Conservation (phyloP, 257 asterid species). For the Solanum microdontum region DNA sequence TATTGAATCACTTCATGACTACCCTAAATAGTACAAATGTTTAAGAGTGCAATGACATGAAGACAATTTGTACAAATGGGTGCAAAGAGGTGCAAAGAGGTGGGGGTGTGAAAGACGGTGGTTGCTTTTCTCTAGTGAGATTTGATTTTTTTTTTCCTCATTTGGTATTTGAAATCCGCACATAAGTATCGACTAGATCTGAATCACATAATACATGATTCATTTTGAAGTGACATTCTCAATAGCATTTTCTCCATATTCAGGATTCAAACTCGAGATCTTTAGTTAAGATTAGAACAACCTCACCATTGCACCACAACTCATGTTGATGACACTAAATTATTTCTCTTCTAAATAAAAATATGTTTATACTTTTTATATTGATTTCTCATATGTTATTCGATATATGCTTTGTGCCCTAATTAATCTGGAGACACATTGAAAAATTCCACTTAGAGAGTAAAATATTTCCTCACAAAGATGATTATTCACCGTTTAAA, state of each 20-base stretch:
- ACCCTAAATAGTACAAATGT: too few relatives aligned
- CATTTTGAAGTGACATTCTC: too few relatives aligned
- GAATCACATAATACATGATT: too few relatives aligned
- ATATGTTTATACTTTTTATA: too few relatives aligned
- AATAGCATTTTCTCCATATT: too few relatives aligned
- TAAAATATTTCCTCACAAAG: too few relatives aligned
- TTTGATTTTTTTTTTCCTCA: too few relatives aligned
- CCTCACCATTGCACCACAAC: background rate
- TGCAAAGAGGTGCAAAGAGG: background rate
- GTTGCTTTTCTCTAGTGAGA: background rate
- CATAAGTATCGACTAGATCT: background rate
- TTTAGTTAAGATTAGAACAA: background rate
- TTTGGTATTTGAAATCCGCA: background rate
- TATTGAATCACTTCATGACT: background rate
- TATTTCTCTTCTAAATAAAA: background rate
- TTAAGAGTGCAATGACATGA: background rate
- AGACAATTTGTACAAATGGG: background rate
- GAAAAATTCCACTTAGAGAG: background rate
- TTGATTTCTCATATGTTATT: background rate
- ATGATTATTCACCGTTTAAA: too few relatives aligned
- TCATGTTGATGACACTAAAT: background rate
- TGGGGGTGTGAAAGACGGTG: background rate
- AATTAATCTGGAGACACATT: background rate
- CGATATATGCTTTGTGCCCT: too few relatives aligned
- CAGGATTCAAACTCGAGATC: accelerated